These are phyloP conservation scores for Phytophthora aleatoria DNA, from an alignment of 352 stramenopile genomes.

Conservation along the genomic window DNA sequence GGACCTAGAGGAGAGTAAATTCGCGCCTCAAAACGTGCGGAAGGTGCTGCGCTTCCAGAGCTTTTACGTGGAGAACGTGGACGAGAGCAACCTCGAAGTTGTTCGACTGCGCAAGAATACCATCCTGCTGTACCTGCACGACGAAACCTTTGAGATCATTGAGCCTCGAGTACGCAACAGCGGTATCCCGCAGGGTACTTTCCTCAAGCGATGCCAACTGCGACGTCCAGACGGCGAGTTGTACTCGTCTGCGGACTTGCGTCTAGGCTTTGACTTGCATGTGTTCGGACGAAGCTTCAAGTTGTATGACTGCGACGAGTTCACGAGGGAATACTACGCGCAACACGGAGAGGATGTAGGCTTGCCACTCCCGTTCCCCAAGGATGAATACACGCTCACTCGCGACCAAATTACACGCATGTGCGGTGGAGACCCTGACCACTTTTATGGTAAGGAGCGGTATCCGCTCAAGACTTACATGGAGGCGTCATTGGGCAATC, in stretches of 20 bases:
- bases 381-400: constrained; percentile 84
- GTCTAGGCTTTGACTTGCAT: constrained; percentile 69
- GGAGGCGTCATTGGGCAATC: constrained; percentile 81
- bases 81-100: constrained; percentile 84
- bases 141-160: constrained; percentile 91
- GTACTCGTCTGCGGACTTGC: constrained; percentile 60
- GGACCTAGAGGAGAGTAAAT: constrained; percentile 67
- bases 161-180: constrained; percentile 83
- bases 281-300: constrained; percentile 83
- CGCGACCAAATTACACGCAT: constrained; percentile 79
- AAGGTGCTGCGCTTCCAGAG: constrained; percentile 87
- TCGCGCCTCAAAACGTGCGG: constrained; percentile 76
- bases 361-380: constrained; percentile 61
- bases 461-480: constrained; percentile 88
- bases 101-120: constrained; percentile 75
- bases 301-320: constrained; percentile 75
- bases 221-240: constrained; percentile 57
- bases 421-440: constrained; percentile 69
- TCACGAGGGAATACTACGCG: constrained; percentile 72
- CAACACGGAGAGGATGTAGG: constrained; percentile 49
- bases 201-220: constrained; percentile 81
- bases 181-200: constrained; percentile 87
- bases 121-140: constrained; percentile 83
- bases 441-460: constrained; percentile 77
- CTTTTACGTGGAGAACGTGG: constrained; percentile 85